Base-by-base conservation (phyloP, 768 basidiomycete species). In the Trametes cubensis region DNA sequence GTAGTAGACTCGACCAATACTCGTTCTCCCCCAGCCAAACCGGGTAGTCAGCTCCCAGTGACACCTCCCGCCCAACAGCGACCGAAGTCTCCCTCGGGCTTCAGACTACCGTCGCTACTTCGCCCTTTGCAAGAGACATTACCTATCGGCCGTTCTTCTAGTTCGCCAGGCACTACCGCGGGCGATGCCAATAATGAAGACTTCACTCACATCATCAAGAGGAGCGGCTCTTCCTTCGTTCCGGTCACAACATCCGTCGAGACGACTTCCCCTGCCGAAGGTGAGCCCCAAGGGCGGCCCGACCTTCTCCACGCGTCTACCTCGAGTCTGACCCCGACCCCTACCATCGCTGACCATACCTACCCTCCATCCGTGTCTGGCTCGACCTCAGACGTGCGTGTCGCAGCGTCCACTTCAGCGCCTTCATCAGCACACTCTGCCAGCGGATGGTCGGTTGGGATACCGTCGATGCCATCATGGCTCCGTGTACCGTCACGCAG, bases 301-400 rank as follows among this genome's bases (percentile, higher is more conserved):
- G 39, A 46, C 62, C 34, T 55, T 48, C 60, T 61, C 21, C 60
- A n/a, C 52, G 38, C 52, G 17, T 58, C 64, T 38, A 49, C 57
- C 48, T 50, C 63, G 48, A 60, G 49, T 64, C 63, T 64, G 49
- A 64, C 63, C n/a, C 57, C 62, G 21, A 55, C 59, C n/a, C 58
- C 48, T 50, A 40, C 63, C 38, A 68, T 67, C 61, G 48, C 63
- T n/a, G 81, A 80, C 67, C 90, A 92, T 80, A 92, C 90, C 73
- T 92, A 92, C 79, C 90, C 90, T 61, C 90, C 90, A 49, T 86
- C 88, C 67, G 80, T 83, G 73, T 80, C 81, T 26, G 54, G 68
- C 72, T 72, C 72, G 70, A 77, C 73, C 40, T n/a, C 58, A 54
- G 61, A 66, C 73, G 76, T 76, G 77, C 81, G 79, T 76, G 83